Evolutionary conservation across 495 filamentous ascomycete genomes (phyloP), one percentile per base, ranked within the genome.

Genomic region (Arthonia radiata): DNA sequence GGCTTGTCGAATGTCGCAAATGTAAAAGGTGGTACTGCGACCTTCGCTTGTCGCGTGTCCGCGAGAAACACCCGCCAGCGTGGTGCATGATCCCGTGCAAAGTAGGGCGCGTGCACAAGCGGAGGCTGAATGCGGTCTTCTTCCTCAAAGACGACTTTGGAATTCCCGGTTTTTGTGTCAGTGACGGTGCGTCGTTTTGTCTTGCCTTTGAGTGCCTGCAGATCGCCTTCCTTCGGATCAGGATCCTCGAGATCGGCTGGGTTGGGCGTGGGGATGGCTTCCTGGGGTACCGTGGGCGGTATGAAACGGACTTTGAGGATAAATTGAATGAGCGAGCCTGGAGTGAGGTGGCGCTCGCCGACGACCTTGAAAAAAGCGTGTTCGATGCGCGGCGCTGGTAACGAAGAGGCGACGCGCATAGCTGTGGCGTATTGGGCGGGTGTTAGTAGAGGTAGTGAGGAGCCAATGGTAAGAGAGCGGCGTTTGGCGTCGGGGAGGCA

Each of bases 311-410:
- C 78, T 53, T 97, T 97, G 35, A 97, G 59, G 24, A 97, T 77
- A 29, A 97, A 71, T 27, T 82, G 79, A 24, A 94, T 80, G 24
- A 97, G 60, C 37, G 77, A 86, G 37, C 72, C 73, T n/a, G 86
- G 82, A 9, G 79, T 89, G 43, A 94, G 72, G 44, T 67, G 76
- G 32, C 69, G 75, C 52, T 97, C 86, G 32, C 86, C 86, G 37
- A 76, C 71, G 27, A 97, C 86, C 56, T 97, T 97, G 65, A 97
- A 97, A 53, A 89, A 97, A 2, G 79, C 77, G 52, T 80, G 83
- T 44, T 80, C 79, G n/a, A 94, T 63, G 31, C 73, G 59, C 25
- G 94, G 53, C 24, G 61, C 57, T 0, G 86, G 86, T 8, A 97
- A 52, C 46, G 90, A 76, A 37, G 64, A 63, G 14, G 79, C 81